These are phyloP conservation scores for Pecoramyces ruminantium DNA, from an alignment of 192 early-diverging fungal genomes.

Conservation along the genomic window DNA sequence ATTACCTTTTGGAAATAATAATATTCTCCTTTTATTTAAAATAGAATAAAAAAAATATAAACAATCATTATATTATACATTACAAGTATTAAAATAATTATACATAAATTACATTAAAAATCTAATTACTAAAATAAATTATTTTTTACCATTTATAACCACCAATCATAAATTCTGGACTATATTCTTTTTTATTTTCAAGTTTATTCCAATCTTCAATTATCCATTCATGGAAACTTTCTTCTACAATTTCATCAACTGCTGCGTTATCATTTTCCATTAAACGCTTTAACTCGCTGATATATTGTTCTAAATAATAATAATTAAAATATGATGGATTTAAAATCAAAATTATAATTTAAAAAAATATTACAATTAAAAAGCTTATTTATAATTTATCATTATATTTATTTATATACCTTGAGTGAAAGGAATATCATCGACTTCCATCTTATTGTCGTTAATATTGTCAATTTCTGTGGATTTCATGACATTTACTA, in stretches of 20 bases:
- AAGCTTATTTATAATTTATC: no score
- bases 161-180: not conserved
- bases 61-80: no score
- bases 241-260: not conserved
- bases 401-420: not conserved
- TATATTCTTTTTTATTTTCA: not conserved
- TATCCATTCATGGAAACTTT: not conserved
- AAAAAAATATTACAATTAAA: no score
- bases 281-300: not conserved
- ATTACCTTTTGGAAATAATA: constrained; percentile 84
- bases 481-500: not conserved
- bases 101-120: no score
- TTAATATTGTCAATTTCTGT: not conserved
- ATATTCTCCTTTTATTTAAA: constrained; percentile 44
- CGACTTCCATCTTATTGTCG: not conserved
- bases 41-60: no score
- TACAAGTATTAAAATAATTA: no score
- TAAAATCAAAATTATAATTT: no score
- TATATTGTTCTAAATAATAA: not conserved
- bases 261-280: not conserved
- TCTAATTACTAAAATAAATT: no score
- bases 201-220: not conserved
- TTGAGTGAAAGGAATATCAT: not conserved
- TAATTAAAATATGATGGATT: no score
- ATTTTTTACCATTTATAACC: not conserved